Evolutionary conservation across 192 early-diverging fungal species (phyloP).

Genomic region (Piromyces finnis): DNA sequence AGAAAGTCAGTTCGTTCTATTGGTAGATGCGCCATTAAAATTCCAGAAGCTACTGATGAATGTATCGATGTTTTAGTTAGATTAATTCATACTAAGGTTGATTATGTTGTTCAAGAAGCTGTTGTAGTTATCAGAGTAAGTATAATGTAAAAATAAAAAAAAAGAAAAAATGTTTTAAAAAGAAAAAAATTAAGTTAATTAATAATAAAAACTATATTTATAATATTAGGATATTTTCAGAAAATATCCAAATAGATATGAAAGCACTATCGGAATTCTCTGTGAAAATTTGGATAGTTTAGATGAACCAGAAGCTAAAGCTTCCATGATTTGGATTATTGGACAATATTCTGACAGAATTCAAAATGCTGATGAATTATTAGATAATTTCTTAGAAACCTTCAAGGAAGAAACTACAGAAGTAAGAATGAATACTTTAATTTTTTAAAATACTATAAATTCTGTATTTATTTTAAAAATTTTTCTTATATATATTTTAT

Average conservation of each 20-base stretch:
- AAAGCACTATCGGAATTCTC: slow-evolving; percentile 63
- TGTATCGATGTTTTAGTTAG: slow-evolving; percentile 79
- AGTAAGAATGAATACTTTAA: slow-evolving; percentile 11
- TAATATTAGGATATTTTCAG: slow-evolving; percentile 65
- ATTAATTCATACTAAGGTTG: slow-evolving; percentile 79
- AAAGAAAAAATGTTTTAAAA: background rate
- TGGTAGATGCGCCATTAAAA: slow-evolving; percentile 93
- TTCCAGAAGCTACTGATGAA: slow-evolving; percentile 64
- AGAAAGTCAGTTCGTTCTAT: slow-evolving; percentile 88
- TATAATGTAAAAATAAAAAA: background rate
- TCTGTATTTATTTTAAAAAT: background rate
- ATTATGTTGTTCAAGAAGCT: slow-evolving; percentile 96
- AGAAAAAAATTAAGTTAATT: background rate
- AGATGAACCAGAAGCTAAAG: slow-evolving; percentile 81
- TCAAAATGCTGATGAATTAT: slow-evolving; percentile 59
- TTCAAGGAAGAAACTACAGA: slow-evolving; percentile 71
- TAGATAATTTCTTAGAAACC: slow-evolving; percentile 58
- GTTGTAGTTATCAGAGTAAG: slow-evolving; percentile 81
- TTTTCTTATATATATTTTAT: background rate
- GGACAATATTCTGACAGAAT: slow-evolving; percentile 89
- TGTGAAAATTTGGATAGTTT: slow-evolving; percentile 80
- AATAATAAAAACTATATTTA: background rate
- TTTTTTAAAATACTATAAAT: no score
- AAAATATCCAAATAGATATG: slow-evolving; percentile 78
- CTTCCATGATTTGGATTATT: slow-evolving; percentile 85